Conservation (phyloP, 768 basidiomycete genomes). For the Bullera alba region DNA sequence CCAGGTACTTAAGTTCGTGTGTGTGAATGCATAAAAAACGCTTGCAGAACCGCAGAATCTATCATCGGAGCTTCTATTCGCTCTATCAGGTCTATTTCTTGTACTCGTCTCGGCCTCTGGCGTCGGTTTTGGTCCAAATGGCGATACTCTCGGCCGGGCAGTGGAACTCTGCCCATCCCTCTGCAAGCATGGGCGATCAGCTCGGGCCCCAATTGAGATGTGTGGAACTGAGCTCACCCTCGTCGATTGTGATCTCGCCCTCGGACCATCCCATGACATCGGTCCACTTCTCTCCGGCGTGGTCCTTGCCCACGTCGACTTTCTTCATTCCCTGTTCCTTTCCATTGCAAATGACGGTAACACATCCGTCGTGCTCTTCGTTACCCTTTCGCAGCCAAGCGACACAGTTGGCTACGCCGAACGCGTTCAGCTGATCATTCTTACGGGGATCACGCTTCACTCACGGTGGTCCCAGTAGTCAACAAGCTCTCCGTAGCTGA, state of each 20-base stretch:
- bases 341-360: conserved; percentile 42
- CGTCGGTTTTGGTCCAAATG: conserved; percentile 49
- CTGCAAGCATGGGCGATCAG: conserved; percentile 16
- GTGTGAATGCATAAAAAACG: too few species aligned
- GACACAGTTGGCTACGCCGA: conserved; percentile 42
- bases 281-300: conserved; percentile 51
- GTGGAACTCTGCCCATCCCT: conserved; percentile 51
- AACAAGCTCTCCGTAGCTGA: conserved; percentile 43
- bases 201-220: neutral
- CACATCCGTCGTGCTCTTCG: conserved; percentile 47
- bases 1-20: too few species aligned
- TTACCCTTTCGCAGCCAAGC: conserved; percentile 50
- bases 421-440: conserved; percentile 1
- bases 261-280: conserved; percentile 51
- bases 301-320: conserved; percentile 49
- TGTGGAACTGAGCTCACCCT: conserved; percentile 30
- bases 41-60: too few species aligned
- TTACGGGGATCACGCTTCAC: neutral
- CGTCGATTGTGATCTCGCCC: conserved; percentile 49
- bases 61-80: too few species aligned
- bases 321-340: conserved; percentile 45
- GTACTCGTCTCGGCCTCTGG: conserved; percentile 48
- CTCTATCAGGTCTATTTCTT: too few species aligned
- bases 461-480: conserved; percentile 48
- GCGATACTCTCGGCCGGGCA: conserved; percentile 47